Conservation (phyloP, 192 early-diverging fungal genomes). For the Podila epigama region DNA sequence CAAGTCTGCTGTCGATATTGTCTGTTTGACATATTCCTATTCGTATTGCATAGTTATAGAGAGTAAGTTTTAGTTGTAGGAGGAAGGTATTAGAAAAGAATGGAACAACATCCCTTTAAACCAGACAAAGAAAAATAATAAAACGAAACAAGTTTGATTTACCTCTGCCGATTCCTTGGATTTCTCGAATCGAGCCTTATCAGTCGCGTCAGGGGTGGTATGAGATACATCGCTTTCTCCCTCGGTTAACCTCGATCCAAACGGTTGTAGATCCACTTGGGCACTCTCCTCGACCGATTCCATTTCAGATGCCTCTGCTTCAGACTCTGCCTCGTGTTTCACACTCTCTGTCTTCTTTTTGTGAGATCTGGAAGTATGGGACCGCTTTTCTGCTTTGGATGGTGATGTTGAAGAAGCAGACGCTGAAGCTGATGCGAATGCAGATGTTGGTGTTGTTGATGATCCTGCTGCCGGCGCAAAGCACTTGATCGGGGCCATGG, state of each 20-base stretch:
- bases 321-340: constrained; percentile 5
- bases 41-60: background rate
- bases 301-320: background rate
- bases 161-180: constrained; percentile 53
- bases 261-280: constrained; percentile 39
- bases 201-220: constrained; percentile 59
- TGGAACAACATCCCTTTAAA: background rate
- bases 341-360: background rate
- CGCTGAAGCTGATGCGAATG: no score
- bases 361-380: constrained; percentile 18
- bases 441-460: no score
- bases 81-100: no score
- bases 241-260: constrained; percentile 58
- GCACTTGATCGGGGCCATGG: constrained; percentile 3
- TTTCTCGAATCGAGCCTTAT: constrained; percentile 61
- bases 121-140: background rate
- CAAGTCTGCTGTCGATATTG: background rate
- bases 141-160: no score
- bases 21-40: constrained; percentile 17
- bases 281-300: constrained; percentile 19
- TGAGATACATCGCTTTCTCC: constrained; percentile 61
- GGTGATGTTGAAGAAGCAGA: no score
- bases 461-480: no score
- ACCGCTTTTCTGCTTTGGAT: constrained; percentile 18
- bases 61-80: background rate